These are phyloP conservation scores for Phylloporus rhodoxanthus DNA, from an alignment of 768 basidiomycete species.

Conservation along the genomic window DNA sequence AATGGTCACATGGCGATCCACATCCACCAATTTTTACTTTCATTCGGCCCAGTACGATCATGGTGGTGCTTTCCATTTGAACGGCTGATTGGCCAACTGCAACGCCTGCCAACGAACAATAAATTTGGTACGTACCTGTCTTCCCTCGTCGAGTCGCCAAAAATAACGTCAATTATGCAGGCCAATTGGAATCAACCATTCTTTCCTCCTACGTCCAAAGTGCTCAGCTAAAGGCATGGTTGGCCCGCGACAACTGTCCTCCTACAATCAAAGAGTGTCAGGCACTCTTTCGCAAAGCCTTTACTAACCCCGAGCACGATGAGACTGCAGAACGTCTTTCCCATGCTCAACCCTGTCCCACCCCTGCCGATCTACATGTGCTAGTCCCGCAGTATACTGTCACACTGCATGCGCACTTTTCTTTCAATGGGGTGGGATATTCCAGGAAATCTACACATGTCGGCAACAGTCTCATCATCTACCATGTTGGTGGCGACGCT, in stretches of 20 bases:
- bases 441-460: background rate
- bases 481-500: background rate
- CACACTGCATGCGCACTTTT: background rate
- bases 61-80: constrained; percentile 25
- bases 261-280: background rate
- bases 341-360: background rate
- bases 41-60: constrained; percentile 33
- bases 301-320: background rate
- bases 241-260: background rate
- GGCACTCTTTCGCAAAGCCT: constrained; percentile 8
- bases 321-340: background rate
- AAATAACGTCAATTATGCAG: background rate
- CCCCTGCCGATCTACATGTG: background rate
- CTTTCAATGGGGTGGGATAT: background rate
- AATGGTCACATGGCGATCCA: constrained; percentile 32
- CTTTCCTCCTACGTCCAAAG: background rate
- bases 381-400: background rate
- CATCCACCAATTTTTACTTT: constrained; percentile 28
- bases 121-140: background rate
- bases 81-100: background rate
- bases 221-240: background rate
- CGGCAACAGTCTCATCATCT: constrained; percentile 4
- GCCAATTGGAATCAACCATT: background rate
- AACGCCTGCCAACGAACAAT: background rate
- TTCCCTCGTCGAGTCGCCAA: background rate